A percentile compares a stretch with the other conserved stretches of the same genome.
Evolutionary conservation across 441 rosid genomes (phyloP).

Genomic region (Aquilaria agallochum): DNA sequence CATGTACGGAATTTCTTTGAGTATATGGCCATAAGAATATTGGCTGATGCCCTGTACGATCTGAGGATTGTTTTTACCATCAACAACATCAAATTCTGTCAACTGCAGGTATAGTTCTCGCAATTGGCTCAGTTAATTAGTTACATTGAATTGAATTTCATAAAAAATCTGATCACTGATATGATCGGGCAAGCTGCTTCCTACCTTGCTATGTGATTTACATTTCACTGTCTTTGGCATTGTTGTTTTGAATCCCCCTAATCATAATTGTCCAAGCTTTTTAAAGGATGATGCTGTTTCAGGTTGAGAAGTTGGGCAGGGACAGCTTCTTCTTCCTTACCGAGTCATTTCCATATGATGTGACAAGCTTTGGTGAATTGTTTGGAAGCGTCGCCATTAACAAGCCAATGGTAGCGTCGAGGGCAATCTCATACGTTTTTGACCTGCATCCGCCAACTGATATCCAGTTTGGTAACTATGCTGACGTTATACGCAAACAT

Average conservation of each 20-base stretch:
- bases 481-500: conserved; percentile 25
- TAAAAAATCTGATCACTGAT: not conserved
- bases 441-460: conserved; percentile 54
- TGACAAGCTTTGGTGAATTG: conserved; percentile 61
- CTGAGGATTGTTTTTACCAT: conserved; percentile 58
- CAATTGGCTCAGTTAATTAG: no score
- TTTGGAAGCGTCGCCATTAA: conserved; percentile 26
- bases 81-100: conserved; percentile 79
- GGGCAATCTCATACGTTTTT: conserved; percentile 71
- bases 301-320: conserved; percentile 83
- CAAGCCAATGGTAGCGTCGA: conserved; percentile 58
- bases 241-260: no score
- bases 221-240: not conserved
- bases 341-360: conserved; percentile 66
- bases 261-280: not conserved
- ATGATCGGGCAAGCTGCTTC: not conserved
- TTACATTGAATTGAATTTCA: not conserved
- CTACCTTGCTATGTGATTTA: not conserved
- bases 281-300: conserved; percentile 11
- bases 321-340: conserved; percentile 80
- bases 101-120: conserved; percentile 48
- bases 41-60: conserved; percentile 49
- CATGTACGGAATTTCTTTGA: conserved; percentile 64
- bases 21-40: conserved; percentile 65
- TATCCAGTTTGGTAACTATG: conserved; percentile 47